Base-by-base conservation (phyloP, 441 rosid genomes). In the Populus hybrid region DNA sequence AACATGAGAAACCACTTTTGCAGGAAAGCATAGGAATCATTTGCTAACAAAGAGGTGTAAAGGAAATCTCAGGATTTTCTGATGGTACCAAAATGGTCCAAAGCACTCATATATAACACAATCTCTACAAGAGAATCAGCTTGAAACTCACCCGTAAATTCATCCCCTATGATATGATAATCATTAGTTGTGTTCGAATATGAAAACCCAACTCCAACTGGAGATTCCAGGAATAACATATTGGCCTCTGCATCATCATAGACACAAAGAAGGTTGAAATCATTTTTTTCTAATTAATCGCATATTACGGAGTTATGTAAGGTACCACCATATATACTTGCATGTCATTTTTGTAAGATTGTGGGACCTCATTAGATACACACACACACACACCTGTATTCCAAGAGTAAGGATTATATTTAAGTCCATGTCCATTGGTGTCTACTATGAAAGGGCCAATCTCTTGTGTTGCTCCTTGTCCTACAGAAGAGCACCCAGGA, bases 401-500 rank as follows among this genome's bases (percentile, higher is more conserved):
- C 98, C 98, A 94, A 61, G 98, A 82, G 70, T 81, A 79, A 11
- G 91, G 91, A 74, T 94, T 94, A 74, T 76, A 85, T 72, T 81
- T 83, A 77, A 92, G 77, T 75, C 86, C 89, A 45, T 74, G 83
- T 7, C 92, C 98, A 64, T 83, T 81, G 74, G 77, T 75, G 79
- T 88, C 93, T 86, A 91, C 93, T 77, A 92, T 66, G 83, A 94
- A 94, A 80, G 98, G 98, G 53, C 98, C 98, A 84, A 91, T 92
- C 87, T 94, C 98, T 86, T 94, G 95, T 76, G 98, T 90, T 79
- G 95, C 98, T 68, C 98, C 98, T 74, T 94, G 91, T 78, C 95
- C 98, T 81, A 94, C 92, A 75, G 98, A 94, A 77, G 98, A 94
- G 85, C 98, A 94, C 53, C 98, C 98, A 74, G 98, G 98, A 63